Base-by-base conservation (phyloP, 495 filamentous ascomycete species). In the Pyrenula aspistea region DNA sequence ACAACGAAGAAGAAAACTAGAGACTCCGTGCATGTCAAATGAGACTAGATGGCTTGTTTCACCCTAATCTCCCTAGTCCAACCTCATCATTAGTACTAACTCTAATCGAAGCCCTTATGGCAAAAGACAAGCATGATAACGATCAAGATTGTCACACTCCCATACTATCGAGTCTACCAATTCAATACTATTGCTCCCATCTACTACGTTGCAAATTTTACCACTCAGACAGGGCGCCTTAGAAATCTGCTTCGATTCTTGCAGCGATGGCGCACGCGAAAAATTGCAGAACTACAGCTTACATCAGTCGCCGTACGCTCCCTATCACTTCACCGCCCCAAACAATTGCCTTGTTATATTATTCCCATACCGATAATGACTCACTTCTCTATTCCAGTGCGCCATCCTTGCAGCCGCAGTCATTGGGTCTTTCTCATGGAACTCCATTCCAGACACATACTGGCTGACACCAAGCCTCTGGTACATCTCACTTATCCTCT, bases 191-290 rank as follows among this genome's bases (percentile, higher is more conserved):
- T 48, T 19, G 19, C 11, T 19, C 42, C 42, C 42, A 48, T 48
- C 42, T 19, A 11, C 11, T 19, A 19, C 42, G 19, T 48, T 11
- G 42, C 42, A 19, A 19, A 11, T 19, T 48, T 11, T 19, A 48
- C 42, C 42, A 11, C 42, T 48, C 42, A 48, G 19, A 11, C 67
- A 2, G 50, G 56, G 1, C 55, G 60, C 36, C 60, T 60, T 24
- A 69, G 69, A 51, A 60, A 65, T 2, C 63, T 82, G 8, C 65
- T 81, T 1, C 83, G 82, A 11, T 87, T 84, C 71, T 78, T 85
- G 55, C 84, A 76, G 59, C 83, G 81, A 54, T 87, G 84, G 84
- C 57, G 56, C 21, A 60, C 55, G 19, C 57, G 60, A 47, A 68
- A 66, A 51, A 55, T 65, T 21, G 51, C 59, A 24, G 64, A 68